phyloP scores from a whole-genome alignment of 1,284 basidiomycete genomes.

The Tylopilus sp. region DNA sequence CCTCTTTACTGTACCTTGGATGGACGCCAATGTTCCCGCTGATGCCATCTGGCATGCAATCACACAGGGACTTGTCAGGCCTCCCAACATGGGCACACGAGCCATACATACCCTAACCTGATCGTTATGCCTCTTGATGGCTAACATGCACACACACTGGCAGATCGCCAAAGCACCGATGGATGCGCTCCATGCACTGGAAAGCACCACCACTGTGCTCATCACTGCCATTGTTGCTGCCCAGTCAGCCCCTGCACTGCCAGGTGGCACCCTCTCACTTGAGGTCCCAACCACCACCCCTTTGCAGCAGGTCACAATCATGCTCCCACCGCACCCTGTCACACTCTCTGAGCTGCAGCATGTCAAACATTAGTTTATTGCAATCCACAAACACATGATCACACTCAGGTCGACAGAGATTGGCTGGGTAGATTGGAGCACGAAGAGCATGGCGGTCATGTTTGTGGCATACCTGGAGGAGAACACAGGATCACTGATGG shows the following conservation, averaged over 20 bases:
- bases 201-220: slow-evolving; percentile 63
- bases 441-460: slow-evolving; percentile 64
- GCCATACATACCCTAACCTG: slow-evolving; percentile 43
- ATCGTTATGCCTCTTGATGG: too few species aligned
- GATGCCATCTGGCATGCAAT: slow-evolving; percentile 79
- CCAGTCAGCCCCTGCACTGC: slow-evolving; percentile 42
- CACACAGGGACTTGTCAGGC: slow-evolving; percentile 74
- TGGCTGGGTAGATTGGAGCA: slow-evolving; percentile 71
- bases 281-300: slow-evolving; percentile 27
- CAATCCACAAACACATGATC: slow-evolving; percentile 82
- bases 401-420: slow-evolving; percentile 78
- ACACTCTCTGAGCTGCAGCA: slow-evolving; percentile 83
- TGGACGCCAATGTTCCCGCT: slow-evolving; percentile 64
- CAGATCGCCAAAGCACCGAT: slow-evolving; percentile 74
- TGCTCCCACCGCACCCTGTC: slow-evolving; percentile 62
- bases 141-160: background rate
- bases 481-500: slow-evolving; percentile 31
- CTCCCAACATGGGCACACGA: slow-evolving; percentile 83
- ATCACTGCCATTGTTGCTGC: slow-evolving; percentile 65
- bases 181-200: slow-evolving; percentile 75
- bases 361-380: slow-evolving; percentile 83
- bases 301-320: slow-evolving; percentile 14
- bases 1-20: slow-evolving; percentile 79
- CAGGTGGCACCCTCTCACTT: slow-evolving; percentile 54
- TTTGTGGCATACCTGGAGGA: slow-evolving; percentile 81